These are phyloP conservation scores for Agaricus sinodeliciosus DNA, from an alignment of 768 basidiomycete species.

Conservation along the genomic window DNA sequence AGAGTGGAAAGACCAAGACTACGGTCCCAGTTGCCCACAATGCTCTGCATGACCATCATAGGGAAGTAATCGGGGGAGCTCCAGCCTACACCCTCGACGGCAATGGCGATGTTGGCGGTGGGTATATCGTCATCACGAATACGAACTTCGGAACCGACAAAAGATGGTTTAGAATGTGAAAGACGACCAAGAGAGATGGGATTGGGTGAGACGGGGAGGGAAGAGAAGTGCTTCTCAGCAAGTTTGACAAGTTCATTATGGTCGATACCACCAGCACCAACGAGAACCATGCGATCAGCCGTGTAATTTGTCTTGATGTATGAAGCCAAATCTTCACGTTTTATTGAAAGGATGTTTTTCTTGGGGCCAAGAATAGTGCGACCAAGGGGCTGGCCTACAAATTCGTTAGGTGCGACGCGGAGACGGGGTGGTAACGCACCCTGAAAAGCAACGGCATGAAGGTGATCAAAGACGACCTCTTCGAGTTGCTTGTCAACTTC, in stretches of 20 bases:
- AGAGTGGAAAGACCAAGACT: slow-evolving; percentile 86
- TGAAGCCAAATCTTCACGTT: slow-evolving; percentile 75
- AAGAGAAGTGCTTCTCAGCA: slow-evolving; percentile 89
- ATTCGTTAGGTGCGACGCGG: slow-evolving; percentile 8
- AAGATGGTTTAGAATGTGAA: slow-evolving; percentile 69
- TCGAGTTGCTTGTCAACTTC: slow-evolving; percentile 98
- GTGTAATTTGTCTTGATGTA: slow-evolving; percentile 99
- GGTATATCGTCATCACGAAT: slow-evolving; percentile 87
- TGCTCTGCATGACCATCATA: slow-evolving; percentile 96
- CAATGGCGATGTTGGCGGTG: slow-evolving; percentile 91
- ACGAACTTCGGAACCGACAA: slow-evolving; percentile 95
- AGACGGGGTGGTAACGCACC: slow-evolving; percentile 40
- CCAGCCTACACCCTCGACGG: slow-evolving; percentile 98
- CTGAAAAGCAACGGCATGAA: slow-evolving; percentile 96
- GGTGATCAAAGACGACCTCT: slow-evolving; percentile 97
- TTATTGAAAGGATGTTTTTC: slow-evolving; percentile 92
- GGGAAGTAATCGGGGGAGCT: slow-evolving; percentile 98
- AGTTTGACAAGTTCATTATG: slow-evolving; percentile 90
- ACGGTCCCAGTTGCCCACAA: slow-evolving; percentile 99
- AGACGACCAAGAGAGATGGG: slow-evolving; percentile 85
- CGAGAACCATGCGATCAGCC: slow-evolving; percentile 97
- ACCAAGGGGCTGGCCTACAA: slow-evolving; percentile 84
- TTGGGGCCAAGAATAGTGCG: slow-evolving; percentile 97
- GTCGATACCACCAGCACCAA: slow-evolving; percentile 93
- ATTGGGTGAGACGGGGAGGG: slow-evolving; percentile 78